phyloP scores from a whole-genome alignment of 768 basidiomycete species.

The Tricholoma flavovirens region DNA sequence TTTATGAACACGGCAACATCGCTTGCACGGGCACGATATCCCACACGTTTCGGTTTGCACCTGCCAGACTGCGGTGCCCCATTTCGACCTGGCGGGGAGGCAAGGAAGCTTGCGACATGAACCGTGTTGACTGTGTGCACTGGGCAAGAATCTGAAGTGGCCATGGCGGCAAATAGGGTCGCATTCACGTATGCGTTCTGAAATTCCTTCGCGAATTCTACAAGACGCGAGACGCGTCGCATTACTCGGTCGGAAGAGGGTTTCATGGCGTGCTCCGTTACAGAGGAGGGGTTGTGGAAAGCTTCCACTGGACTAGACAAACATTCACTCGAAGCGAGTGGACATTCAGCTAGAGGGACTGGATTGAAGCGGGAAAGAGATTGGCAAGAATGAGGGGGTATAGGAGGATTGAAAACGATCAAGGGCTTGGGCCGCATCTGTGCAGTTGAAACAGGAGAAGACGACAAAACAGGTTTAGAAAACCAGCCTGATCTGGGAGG shows the following conservation, averaged over 20 bases:
- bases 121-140: constrained; percentile 8
- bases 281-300: not conserved
- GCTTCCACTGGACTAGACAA: not conserved
- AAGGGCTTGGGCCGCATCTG: constrained; percentile 4
- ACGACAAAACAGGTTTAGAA: constrained; percentile 17
- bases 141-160: constrained; percentile 23
- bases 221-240: constrained; percentile 30
- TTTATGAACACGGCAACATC: constrained; percentile 41
- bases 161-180: constrained; percentile 40
- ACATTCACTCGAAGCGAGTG: constrained; percentile 15
- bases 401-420: constrained; percentile 7
- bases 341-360: constrained; percentile 33
- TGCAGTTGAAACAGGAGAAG: constrained; percentile 7
- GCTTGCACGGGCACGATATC: constrained; percentile 36
- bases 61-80: not conserved
- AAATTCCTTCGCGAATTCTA: constrained; percentile 50
- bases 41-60: constrained; percentile 28
- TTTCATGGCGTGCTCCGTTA: not conserved
- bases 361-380: constrained; percentile 30
- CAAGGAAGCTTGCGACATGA: not conserved
- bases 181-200: constrained; percentile 55
- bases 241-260: constrained; percentile 13
- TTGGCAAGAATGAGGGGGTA: constrained; percentile 28
- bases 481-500: constrained; percentile 20
- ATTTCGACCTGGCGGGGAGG: not conserved